Evolutionary conservation across 768 basidiomycete genomes (phyloP).

Genomic region (Dacryopinax spathularia): DNA sequence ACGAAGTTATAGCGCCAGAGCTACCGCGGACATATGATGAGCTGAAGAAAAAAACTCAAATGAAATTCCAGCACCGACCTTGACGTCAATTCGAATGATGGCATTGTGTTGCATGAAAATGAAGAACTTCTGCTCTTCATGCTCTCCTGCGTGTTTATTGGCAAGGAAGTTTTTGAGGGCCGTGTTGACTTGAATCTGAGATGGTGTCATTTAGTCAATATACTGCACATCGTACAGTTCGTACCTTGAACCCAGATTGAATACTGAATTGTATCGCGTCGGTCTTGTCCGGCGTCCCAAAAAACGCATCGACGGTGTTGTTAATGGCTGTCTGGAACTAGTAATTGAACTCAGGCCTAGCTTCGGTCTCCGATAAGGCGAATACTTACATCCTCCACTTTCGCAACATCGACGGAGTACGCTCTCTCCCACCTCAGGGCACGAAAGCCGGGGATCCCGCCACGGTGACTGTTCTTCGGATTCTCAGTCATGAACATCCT

Average conservation of each 20-base stretch:
- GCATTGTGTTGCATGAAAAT: constrained; percentile 10
- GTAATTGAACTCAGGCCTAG: no score
- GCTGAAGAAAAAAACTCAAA: no score
- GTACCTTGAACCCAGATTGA: not conserved
- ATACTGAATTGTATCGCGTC: not conserved
- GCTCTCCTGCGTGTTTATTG: constrained; percentile 6
- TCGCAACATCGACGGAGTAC: not conserved
- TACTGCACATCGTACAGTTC: not conserved
- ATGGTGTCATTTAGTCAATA: not conserved
- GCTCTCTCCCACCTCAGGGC: constrained; percentile 5
- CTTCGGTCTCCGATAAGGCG: no score
- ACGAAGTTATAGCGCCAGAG: constrained; percentile 9
- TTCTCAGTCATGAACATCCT: constrained; percentile 5
- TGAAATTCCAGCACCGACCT: not conserved
- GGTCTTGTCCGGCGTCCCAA: not conserved
- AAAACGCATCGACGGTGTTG: constrained; percentile 4
- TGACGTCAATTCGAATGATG: constrained; percentile 9
- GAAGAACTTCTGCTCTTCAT: constrained; percentile 10
- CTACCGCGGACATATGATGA: no score
- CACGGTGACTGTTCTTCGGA: not conserved
- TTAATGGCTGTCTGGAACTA: not conserved
- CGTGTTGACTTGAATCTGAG: not conserved
- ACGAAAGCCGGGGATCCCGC: constrained; percentile 5
- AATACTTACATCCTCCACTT: not conserved
- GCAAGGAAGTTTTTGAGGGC: constrained; percentile 5